Percentiles rank a stretch among this genome's conserved stretches.
These are phyloP conservation scores for Trypanosoma congolense DNA, from an alignment of 208 protist genomes.

Conservation along the genomic window DNA sequence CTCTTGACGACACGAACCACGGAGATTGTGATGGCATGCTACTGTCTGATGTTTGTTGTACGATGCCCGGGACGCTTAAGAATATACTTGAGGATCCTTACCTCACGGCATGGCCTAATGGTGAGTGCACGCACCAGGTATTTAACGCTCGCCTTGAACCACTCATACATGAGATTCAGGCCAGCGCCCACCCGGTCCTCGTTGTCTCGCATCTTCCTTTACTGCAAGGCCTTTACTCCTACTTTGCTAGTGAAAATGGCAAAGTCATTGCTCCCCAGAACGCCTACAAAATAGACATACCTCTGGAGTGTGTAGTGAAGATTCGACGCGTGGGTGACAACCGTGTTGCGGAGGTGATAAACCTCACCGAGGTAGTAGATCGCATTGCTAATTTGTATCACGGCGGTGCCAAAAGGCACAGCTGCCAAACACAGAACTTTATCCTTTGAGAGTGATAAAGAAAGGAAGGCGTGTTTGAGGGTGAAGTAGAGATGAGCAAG, in stretches of 20 bases:
- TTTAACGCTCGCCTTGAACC: slow-evolving; percentile 84
- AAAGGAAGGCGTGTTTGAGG: no score
- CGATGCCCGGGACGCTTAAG: slow-evolving; percentile 75
- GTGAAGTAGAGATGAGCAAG: not conserved
- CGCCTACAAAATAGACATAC: slow-evolving; percentile 74
- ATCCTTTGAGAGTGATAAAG: not conserved
- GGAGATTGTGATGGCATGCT: slow-evolving; percentile 84
- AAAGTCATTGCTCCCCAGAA: slow-evolving; percentile 67
- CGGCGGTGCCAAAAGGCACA: slow-evolving; percentile 1
- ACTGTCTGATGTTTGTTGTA: slow-evolving; percentile 57
- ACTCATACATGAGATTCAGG: slow-evolving; percentile 89
- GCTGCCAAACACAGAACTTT: not conserved
- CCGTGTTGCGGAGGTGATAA: slow-evolving; percentile 64
- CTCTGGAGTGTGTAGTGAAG: slow-evolving; percentile 69
- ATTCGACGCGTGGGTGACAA: slow-evolving; percentile 63
- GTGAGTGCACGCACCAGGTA: slow-evolving; percentile 85
- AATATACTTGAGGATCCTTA: slow-evolving; percentile 80
- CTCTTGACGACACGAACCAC: slow-evolving; percentile 83
- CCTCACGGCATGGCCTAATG: slow-evolving; percentile 85
- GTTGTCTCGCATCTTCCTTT: slow-evolving; percentile 78
- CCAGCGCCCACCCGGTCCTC: slow-evolving; percentile 64
- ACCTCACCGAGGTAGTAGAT: slow-evolving; percentile 53
- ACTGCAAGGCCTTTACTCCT: slow-evolving; percentile 82
- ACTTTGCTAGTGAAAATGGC: slow-evolving; percentile 78
- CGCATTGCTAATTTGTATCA: slow-evolving; percentile 15